Evolutionary conservation across 2,329 filamentous ascomycete species (phyloP).

Genomic region (Fusarium chuoi): DNA sequence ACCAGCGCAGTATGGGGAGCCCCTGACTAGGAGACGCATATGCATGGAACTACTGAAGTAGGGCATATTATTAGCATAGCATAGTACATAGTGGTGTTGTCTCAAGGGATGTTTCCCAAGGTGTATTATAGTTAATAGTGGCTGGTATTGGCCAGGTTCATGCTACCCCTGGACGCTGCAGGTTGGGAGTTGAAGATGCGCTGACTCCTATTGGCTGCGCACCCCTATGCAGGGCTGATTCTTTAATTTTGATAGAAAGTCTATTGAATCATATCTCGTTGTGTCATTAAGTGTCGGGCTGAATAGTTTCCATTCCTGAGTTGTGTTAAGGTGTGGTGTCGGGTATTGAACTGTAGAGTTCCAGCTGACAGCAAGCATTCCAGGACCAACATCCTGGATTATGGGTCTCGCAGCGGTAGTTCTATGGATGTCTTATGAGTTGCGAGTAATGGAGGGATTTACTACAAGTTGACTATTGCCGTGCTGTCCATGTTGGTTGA

Average conservation of each 20-base stretch:
- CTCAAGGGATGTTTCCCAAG: constrained; percentile 9
- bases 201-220: neutral
- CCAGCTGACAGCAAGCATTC: constrained; percentile 15
- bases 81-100: neutral
- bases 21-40: constrained; percentile 33
- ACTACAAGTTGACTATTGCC: neutral
- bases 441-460: neutral
- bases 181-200: constrained; percentile 9
- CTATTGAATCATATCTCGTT: constrained; percentile 1
- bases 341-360: neutral
- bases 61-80: constrained; percentile 19
- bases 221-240: neutral
- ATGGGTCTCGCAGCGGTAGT: constrained; percentile 5
- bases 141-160: constrained; percentile 6
- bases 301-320: constrained; percentile 21
- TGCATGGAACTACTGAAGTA: constrained; percentile 23
- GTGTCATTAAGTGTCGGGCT: constrained; percentile 10
- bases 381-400: constrained; percentile 20
- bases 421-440: constrained; percentile 13
- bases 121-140: constrained; percentile 1
- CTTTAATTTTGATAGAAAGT: neutral
- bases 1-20: neutral
- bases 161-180: constrained; percentile 30
- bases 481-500: neutral
- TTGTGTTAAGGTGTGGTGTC: constrained; percentile 16